These are phyloP conservation scores for Hanseniaspora taiwanica DNA, from an alignment of 805 yeast species.

Conservation along the genomic window DNA sequence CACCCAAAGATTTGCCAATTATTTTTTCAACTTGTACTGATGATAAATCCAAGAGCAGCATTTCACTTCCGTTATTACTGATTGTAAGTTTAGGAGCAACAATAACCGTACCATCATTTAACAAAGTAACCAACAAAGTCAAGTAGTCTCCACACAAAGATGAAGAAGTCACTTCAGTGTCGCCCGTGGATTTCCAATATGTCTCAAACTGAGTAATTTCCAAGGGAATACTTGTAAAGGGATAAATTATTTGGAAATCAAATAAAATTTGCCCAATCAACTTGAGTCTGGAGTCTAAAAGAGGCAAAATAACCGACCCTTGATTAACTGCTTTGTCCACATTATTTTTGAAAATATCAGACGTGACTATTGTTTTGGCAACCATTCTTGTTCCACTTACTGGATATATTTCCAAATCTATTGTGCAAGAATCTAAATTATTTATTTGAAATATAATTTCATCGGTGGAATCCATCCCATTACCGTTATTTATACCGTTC, in stretches of 20 bases:
- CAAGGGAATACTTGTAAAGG: slow-evolving; percentile 53
- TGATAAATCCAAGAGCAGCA: slow-evolving; percentile 48
- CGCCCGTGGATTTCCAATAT: slow-evolving; percentile 83
- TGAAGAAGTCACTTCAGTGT: slow-evolving; percentile 61
- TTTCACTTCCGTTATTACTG: slow-evolving; percentile 29
- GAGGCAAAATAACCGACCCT: slow-evolving; percentile 40
- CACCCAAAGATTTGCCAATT: slow-evolving; percentile 16
- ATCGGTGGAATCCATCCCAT: slow-evolving; percentile 32
- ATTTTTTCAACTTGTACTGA: slow-evolving; percentile 22
- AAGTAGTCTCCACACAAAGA: slow-evolving; percentile 75
- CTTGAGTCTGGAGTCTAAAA: slow-evolving; percentile 69
- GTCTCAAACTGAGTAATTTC: slow-evolving; percentile 91
- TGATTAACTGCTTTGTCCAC: slow-evolving; percentile 26
- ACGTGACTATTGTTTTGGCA: slow-evolving; percentile 65
- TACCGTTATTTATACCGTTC: neutral
- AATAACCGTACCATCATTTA: slow-evolving; percentile 77
- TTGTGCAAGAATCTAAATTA: slow-evolving; percentile 54
- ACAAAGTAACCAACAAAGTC: slow-evolving; percentile 51
- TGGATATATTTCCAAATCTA: slow-evolving; percentile 86
- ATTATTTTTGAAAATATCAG: slow-evolving; percentile 32
- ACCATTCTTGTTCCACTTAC: slow-evolving; percentile 87
- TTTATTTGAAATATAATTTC: slow-evolving; percentile 77
- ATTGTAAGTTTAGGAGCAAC: slow-evolving; percentile 60
- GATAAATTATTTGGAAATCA: slow-evolving; percentile 71
- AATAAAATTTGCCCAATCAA: slow-evolving; percentile 72